A percentile compares a stretch with the other conserved stretches of the same genome.
Evolutionary conservation across 805 yeast genomes (phyloP).

Genomic region (Clavispora phyllophila): DNA sequence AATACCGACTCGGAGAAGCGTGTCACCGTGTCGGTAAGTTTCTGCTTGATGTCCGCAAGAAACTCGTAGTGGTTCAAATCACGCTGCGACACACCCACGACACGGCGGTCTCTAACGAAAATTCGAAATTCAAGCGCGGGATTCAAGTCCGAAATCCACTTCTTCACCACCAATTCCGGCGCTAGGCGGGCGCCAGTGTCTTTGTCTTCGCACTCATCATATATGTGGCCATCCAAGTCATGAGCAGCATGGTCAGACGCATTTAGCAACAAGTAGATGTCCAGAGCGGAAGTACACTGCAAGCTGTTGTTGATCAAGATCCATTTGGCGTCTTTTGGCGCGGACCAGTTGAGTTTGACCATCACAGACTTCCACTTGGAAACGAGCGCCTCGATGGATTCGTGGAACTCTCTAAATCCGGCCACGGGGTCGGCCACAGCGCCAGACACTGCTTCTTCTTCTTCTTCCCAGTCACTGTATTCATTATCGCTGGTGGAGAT

Average conservation of each 20-base stretch:
- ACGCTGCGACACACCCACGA: slow-evolving; percentile 78
- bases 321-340: slow-evolving; percentile 95
- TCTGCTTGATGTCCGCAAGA: slow-evolving; percentile 46
- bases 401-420: slow-evolving; percentile 57
- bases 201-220: slow-evolving; percentile 40
- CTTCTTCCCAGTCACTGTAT: slow-evolving; percentile 71
- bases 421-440: slow-evolving; percentile 13
- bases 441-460: slow-evolving; percentile 20
- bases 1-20: slow-evolving; percentile 49
- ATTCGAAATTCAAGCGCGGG: slow-evolving; percentile 92
- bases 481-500: slow-evolving; percentile 51
- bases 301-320: slow-evolving; percentile 72
- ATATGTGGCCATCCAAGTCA: slow-evolving; percentile 66
- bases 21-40: slow-evolving; percentile 44
- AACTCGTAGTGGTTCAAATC: slow-evolving; percentile 81
- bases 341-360: slow-evolving; percentile 95
- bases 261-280: slow-evolving; percentile 74
- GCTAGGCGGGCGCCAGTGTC: slow-evolving; percentile 20
- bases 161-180: slow-evolving; percentile 67
- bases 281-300: slow-evolving; percentile 66
- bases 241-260: slow-evolving; percentile 85
- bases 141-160: slow-evolving; percentile 71
- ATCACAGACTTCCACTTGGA: slow-evolving; percentile 55
- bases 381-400: slow-evolving; percentile 43
- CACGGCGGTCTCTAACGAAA: slow-evolving; percentile 58